phyloP scores from a whole-genome alignment of 805 yeast species.

The Zygosaccharomyces pseudorouxii region DNA sequence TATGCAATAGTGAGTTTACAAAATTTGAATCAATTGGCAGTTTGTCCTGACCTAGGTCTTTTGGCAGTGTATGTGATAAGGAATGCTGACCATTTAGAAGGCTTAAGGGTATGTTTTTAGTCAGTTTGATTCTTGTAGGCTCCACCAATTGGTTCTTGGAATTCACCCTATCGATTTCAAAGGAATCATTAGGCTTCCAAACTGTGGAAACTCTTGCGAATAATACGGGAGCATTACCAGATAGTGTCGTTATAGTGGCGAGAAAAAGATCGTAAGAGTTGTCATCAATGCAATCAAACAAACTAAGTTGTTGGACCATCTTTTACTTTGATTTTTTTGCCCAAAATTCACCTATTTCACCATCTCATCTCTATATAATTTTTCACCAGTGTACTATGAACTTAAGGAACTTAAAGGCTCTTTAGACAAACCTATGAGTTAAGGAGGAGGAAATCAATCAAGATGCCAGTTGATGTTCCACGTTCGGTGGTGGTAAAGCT shows the following conservation, averaged over 20 bases:
- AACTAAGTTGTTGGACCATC: conserved; percentile 35
- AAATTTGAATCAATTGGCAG: conserved; percentile 15
- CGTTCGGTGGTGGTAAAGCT: conserved; percentile 57
- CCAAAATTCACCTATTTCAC: not conserved
- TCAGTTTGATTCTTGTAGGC: conserved; percentile 29
- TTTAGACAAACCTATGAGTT: not conserved
- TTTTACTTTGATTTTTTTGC: conserved; percentile 1
- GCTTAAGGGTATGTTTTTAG: conserved; percentile 24
- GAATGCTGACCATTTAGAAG: conserved; percentile 1
- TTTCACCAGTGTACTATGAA: not conserved
- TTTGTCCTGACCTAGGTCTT: conserved; percentile 11
- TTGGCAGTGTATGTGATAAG: conserved; percentile 21
- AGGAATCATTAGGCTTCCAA: conserved; percentile 30
- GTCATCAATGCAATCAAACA: conserved; percentile 29
- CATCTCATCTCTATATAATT: not conserved
- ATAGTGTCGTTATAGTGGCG: conserved; percentile 28
- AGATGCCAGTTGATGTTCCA: conserved; percentile 42
- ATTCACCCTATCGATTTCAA: conserved; percentile 25
- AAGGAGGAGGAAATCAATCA: conserved; percentile 6
- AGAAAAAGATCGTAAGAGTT: conserved; percentile 27
- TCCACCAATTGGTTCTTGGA: conserved; percentile 32
- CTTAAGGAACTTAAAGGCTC: not conserved
- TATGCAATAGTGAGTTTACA: conserved; percentile 7
- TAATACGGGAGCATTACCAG: conserved; percentile 31
- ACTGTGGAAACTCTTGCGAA: conserved; percentile 26